phyloP scores from a whole-genome alignment of 106 monocot genomes.

The Posidonia australis region DNA sequence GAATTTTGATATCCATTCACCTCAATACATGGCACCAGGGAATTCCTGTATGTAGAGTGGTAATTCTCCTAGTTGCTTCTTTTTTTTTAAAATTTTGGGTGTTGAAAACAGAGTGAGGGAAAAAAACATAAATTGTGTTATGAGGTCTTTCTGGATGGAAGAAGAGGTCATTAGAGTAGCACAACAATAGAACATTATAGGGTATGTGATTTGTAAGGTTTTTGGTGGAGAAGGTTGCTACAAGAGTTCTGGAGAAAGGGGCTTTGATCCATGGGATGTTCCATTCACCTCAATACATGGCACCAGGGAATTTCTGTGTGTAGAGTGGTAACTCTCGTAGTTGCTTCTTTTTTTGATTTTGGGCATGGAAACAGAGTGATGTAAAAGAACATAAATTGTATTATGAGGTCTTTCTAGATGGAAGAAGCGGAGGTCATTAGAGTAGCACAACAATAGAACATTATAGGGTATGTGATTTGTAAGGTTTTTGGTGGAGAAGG shows the following conservation, averaged over 20 bases:
- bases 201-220: not conserved
- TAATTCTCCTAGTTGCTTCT: not conserved
- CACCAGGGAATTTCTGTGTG: too few relatives aligned
- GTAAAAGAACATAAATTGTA: not conserved
- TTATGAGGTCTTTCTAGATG: not conserved
- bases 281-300: too few relatives aligned
- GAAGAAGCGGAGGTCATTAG: conserved; percentile 4
- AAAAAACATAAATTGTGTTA: not conserved
- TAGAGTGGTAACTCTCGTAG: not conserved
- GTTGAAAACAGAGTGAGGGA: not conserved
- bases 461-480: not conserved
- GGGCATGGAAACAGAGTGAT: not conserved
- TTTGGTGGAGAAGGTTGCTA: not conserved
- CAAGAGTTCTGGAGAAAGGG: not conserved
- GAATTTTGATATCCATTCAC: too few relatives aligned
- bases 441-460: not conserved
- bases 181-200: not conserved
- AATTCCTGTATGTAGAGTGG: not conserved
- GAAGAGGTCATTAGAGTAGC: conserved; percentile 1
- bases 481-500: not conserved
- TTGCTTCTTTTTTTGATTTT: not conserved
- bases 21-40: too few relatives aligned
- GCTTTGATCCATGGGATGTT: conserved; percentile 34
- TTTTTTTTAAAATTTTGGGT: not conserved
- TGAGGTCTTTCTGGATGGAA: not conserved